Percentiles rank a stretch among this genome's conserved stretches.
phyloP scores from a whole-genome alignment of 2,329 filamentous ascomycete genomes.

The Colletotrichum musicola region DNA sequence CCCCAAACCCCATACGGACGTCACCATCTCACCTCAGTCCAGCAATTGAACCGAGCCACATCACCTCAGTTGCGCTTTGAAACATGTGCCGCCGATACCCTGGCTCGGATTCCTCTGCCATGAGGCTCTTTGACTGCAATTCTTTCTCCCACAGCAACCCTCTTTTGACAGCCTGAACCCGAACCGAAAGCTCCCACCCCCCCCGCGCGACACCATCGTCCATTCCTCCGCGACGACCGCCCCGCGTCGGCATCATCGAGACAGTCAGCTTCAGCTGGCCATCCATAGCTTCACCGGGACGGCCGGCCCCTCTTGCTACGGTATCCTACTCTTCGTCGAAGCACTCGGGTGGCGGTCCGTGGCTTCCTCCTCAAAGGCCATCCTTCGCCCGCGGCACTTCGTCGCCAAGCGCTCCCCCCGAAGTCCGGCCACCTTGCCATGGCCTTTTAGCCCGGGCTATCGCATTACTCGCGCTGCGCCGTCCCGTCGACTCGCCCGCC shows the following conservation, averaged over 20 bases:
- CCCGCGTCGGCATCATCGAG: no score
- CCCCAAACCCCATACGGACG: slow-evolving; percentile 29
- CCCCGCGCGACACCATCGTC: slow-evolving; percentile 17
- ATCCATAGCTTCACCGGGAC: slow-evolving; percentile 7
- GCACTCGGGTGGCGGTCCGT: slow-evolving; percentile 32
- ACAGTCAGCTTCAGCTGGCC: background rate
- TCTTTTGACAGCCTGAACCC: background rate
- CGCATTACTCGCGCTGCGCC: slow-evolving; percentile 38
- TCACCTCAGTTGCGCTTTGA: slow-evolving; percentile 25
- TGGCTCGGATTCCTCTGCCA: slow-evolving; percentile 13
- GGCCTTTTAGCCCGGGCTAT: slow-evolving; percentile 26
- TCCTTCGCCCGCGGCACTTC: slow-evolving; percentile 1
- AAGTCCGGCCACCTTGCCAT: slow-evolving; percentile 23
- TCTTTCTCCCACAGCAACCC: slow-evolving; percentile 1
- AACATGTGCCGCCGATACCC: slow-evolving; percentile 38
- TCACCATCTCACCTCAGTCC: slow-evolving; percentile 37
- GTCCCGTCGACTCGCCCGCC: slow-evolving; percentile 30
- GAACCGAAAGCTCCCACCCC: background rate
- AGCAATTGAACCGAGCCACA: slow-evolving; percentile 37
- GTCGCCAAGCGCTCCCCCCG: slow-evolving; percentile 24
- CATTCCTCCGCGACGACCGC: background rate
- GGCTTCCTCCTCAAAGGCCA: background rate
- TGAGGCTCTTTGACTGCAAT: slow-evolving; percentile 14
- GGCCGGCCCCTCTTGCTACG: background rate
- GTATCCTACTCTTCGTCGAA: slow-evolving; percentile 1